Conservation (phyloP, 768 basidiomycete species). For the Boletellus emodensis region DNA sequence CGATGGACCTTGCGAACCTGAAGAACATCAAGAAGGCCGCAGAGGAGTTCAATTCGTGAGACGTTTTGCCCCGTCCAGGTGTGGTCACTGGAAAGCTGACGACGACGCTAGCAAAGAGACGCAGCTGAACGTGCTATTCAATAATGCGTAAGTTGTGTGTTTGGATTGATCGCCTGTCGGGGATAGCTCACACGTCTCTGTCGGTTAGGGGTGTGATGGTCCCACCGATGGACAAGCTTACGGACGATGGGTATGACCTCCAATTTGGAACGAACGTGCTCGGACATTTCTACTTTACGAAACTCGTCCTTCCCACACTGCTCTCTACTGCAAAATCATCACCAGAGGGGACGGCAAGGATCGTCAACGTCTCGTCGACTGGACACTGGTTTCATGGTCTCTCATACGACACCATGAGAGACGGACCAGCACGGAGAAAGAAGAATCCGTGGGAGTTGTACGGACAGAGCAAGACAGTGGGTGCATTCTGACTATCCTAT, state of each 20-base stretch:
- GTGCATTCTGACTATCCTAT: no score
- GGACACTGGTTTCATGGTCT: constrained; percentile 16
- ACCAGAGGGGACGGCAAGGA: constrained; percentile 30
- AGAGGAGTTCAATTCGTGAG: constrained; percentile 36
- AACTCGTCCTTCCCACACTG: constrained; percentile 34
- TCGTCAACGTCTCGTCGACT: constrained; percentile 34
- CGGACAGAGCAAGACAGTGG: no score
- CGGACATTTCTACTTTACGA: constrained; percentile 35
- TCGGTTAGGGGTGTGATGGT: constrained; percentile 31
- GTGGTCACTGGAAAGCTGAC: background rate
- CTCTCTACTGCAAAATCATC: constrained; percentile 28
- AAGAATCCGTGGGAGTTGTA: no score
- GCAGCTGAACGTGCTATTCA: constrained; percentile 24
- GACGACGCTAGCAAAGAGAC: constrained; percentile 12
- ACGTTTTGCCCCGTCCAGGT: no score
- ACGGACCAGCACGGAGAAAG: no score
- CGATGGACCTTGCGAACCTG: no score
- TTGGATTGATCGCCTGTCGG: background rate
- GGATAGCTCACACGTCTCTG: background rate
- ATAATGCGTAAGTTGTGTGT: constrained; percentile 27
- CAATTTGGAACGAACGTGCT: constrained; percentile 40
- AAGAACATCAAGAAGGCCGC: no score
- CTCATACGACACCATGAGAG: no score
- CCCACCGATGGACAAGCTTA: constrained; percentile 28
- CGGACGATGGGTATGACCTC: constrained; percentile 39